Evolutionary conservation across 805 yeast species (phyloP).

Genomic region (Wickerhamomyces subpelliculosus): DNA sequence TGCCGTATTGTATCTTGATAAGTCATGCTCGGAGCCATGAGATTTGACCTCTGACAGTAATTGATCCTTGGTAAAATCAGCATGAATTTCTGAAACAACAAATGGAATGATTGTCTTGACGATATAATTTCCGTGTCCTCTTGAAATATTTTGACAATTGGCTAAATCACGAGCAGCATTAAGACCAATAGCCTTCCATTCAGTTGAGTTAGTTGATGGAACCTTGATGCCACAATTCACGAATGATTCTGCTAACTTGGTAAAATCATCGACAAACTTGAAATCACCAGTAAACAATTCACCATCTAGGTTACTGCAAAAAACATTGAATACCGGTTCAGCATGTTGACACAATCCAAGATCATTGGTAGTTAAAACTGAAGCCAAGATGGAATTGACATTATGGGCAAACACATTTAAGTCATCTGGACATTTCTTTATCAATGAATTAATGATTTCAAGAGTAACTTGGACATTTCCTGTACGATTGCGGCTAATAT

Average conservation of each 20-base stretch:
- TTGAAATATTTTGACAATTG: slow-evolving; percentile 20
- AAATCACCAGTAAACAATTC: slow-evolving; percentile 62
- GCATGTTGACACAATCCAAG: slow-evolving; percentile 50
- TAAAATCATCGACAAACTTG: slow-evolving; percentile 43
- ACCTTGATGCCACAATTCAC: slow-evolving; percentile 7
- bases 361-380: slow-evolving; percentile 51
- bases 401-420: slow-evolving; percentile 73
- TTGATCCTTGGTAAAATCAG: slow-evolving; percentile 17
- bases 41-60: slow-evolving; percentile 3
- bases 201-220: slow-evolving; percentile 25
- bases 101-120: slow-evolving; percentile 15
- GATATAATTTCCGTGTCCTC: slow-evolving; percentile 8
- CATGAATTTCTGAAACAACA: slow-evolving; percentile 10
- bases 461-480: slow-evolving; percentile 85
- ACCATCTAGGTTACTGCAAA: slow-evolving; percentile 48
- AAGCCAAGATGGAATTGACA: slow-evolving; percentile 51
- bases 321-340: slow-evolving; percentile 38
- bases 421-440: slow-evolving; percentile 74
- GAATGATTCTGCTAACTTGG: slow-evolving; percentile 26
- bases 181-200: slow-evolving; percentile 33
- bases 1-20: slow-evolving; percentile 15
- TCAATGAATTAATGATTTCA: slow-evolving; percentile 59
- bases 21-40: slow-evolving; percentile 17
- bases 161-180: slow-evolving; percentile 36
- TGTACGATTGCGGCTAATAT: slow-evolving; percentile 51